A percentile compares a stretch with the other conserved stretches of the same genome.
Evolutionary conservation across 2,329 filamentous ascomycete genomes (phyloP).

Genomic region (Pseudodiploospora longispora): DNA sequence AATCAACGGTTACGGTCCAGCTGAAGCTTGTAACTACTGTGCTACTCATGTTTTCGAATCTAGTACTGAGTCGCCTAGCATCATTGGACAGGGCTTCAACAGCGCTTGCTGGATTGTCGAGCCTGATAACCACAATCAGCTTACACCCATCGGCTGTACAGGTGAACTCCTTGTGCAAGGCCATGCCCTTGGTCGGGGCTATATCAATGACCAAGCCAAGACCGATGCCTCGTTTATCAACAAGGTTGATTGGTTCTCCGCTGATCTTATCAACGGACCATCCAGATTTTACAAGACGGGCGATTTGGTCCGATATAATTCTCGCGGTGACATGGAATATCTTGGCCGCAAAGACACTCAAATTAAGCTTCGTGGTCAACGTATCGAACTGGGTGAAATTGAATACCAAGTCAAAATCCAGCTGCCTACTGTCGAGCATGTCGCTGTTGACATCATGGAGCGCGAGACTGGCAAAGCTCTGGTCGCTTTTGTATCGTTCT

Average conservation of each 20-base stretch:
- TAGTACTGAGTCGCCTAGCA: not conserved
- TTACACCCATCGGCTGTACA: slow-evolving; percentile 21
- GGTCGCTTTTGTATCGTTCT: slow-evolving; percentile 2
- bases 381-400: slow-evolving; percentile 39
- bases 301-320: slow-evolving; percentile 36
- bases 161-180: slow-evolving; percentile 33
- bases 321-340: slow-evolving; percentile 33
- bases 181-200: slow-evolving; percentile 39
- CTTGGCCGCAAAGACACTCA: slow-evolving; percentile 50
- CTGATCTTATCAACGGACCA: slow-evolving; percentile 6
- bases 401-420: slow-evolving; percentile 1
- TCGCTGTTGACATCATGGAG: not conserved
- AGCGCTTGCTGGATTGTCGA: slow-evolving; percentile 9
- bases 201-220: slow-evolving; percentile 37
- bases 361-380: slow-evolving; percentile 51
- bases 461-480: slow-evolving; percentile 1
- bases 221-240: slow-evolving; percentile 37
- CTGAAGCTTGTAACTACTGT: slow-evolving; percentile 17
- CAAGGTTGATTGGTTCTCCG: slow-evolving; percentile 19
- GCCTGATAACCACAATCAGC: slow-evolving; percentile 7
- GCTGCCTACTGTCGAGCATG: slow-evolving; percentile 1
- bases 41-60: slow-evolving; percentile 5
- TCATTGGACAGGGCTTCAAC: slow-evolving; percentile 1
- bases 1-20: slow-evolving; percentile 33
- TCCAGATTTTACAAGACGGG: slow-evolving; percentile 37